Evolutionary conservation across 352 stramenopile genomes (phyloP), one percentile per base, ranked within the genome.

Genomic region (Pelagophyceae sp.): DNA sequence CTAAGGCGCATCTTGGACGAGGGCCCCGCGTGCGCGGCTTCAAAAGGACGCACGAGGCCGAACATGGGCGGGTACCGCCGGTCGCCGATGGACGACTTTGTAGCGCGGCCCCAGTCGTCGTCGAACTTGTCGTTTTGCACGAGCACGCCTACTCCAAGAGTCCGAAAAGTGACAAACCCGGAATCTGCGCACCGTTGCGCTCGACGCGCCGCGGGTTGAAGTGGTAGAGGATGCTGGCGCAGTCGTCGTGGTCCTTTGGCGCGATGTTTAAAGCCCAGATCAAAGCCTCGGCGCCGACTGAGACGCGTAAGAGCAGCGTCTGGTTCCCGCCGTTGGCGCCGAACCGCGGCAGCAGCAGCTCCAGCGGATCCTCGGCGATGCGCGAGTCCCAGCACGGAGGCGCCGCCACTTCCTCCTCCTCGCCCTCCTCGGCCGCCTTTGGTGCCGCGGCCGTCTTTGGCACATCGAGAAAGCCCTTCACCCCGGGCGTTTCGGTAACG

Each of bases 201-300:
- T 79, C 76, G 37, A 58, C 78, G 45, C 61, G 63, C 45, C 80
- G 61, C 0, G 80, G 80, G 70, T 83, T 83, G 70, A 95, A 94
- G 83, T 94, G 89, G 84, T 94, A 95, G 80, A 94, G 91, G 31
- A 95, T 86, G 27, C 87, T 75, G 35, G 78, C 80, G 50, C 82
- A 76, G 77, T 94, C 85, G 35, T 84, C 84, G 60, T 90, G 90
- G 31, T 94, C 83, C 61, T 45, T 40, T 1, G 90, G 89, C 58
- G 92, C 89, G 0, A 91, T 87, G 78, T 89, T 90, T 25, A 87
- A 90, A 79, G 88, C 89, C 58, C 89, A 94, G 80, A 92, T 93
- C 20, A 86, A 85, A 23, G 88, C 89, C 79, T 93, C 91, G 60
- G 85, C 87, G 33, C 70, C 67, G 72, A 94, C 78, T 29, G 78